Evolutionary conservation across 148 eudicot genomes (phyloP), one percentile per base, ranked within the genome.

Genomic region (Persicaria maculosa): DNA sequence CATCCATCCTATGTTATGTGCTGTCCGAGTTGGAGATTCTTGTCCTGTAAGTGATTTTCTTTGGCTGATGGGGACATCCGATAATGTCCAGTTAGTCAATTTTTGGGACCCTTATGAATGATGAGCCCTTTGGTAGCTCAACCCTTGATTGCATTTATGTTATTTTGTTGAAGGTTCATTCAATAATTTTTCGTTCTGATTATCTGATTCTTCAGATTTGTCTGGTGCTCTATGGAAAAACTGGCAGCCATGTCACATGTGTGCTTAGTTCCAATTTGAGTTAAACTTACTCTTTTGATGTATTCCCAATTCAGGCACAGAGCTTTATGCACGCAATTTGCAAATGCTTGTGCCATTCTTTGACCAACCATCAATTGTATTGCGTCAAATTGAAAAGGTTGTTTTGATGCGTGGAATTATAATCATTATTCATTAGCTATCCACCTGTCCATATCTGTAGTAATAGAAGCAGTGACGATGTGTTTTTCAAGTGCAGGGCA

Each of bases 261-360:
- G 11, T 48, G 11, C 52, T 48, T 48, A 9, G 2, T 53, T 62
- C 68, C 10, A 12, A 20, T 62, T 62, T 12, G 67, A 25, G 67
- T 17, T 61, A 61, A 61, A 19, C 5, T 31, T 31, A 31, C 40
- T 1, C 40, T 31, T 9, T n/a, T 2, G 14, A 65, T 43, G 70
- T 43, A 46, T 65, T 65, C 43, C 5, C 70, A 65, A 65, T 80
- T 45, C 87, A 94, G 98, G 98, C 73, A 90, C 81, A 75, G 89
- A 89, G 14, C 80, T 94, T 77, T 91, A 94, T 75, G 86, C 93
- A 47, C 90, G 96, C 71, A 94, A 94, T 84, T 78, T 94, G 89
- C 81, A 86, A 54, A 80, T 94, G 86, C 93, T 94, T 50, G 91
- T 94, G 47, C 98, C 98, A 65, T 94, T 94, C 87, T 90, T 94